Percentiles rank a stretch among this genome's conserved stretches.
Evolutionary conservation across 1,284 basidiomycete species (phyloP).

Genomic region (Sporisorium graminicola): DNA sequence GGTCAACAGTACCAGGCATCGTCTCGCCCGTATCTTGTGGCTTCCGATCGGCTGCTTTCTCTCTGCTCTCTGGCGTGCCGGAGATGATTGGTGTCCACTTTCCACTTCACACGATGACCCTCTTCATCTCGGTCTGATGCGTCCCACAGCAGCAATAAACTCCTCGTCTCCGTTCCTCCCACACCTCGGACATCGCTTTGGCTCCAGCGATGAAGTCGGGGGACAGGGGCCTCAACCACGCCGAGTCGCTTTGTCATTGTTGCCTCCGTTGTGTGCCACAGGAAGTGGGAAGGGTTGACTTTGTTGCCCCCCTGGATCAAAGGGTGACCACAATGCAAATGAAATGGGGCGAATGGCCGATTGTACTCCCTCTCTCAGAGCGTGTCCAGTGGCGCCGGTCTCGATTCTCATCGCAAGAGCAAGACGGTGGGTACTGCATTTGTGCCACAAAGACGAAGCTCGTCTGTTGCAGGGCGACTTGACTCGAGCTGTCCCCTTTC

Average conservation of each 20-base stretch:
- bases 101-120: constrained; percentile 1
- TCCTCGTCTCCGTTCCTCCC: constrained; percentile 10
- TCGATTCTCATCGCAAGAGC: constrained; percentile 4
- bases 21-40: background rate
- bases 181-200: constrained; percentile 11
- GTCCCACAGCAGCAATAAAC: constrained; percentile 19
- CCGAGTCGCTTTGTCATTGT: background rate
- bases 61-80: background rate
- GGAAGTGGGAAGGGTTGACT: background rate
- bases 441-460: constrained; percentile 1
- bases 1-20: background rate
- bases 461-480: background rate
- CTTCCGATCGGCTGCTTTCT: background rate
- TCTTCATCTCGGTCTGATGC: constrained; percentile 21
- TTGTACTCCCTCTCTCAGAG: background rate
- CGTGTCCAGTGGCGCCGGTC: constrained; percentile 8
- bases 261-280: background rate
- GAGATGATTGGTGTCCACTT: background rate
- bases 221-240: background rate
- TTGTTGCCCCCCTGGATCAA: constrained; percentile 2
- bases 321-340: constrained; percentile 16
- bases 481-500: background rate
- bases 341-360: constrained; percentile 25
- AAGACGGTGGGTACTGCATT: constrained; percentile 14
- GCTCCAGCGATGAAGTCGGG: constrained; percentile 2